Conservation (phyloP, 257 asterid genomes). For the Nyctanthes arbortristis region DNA sequence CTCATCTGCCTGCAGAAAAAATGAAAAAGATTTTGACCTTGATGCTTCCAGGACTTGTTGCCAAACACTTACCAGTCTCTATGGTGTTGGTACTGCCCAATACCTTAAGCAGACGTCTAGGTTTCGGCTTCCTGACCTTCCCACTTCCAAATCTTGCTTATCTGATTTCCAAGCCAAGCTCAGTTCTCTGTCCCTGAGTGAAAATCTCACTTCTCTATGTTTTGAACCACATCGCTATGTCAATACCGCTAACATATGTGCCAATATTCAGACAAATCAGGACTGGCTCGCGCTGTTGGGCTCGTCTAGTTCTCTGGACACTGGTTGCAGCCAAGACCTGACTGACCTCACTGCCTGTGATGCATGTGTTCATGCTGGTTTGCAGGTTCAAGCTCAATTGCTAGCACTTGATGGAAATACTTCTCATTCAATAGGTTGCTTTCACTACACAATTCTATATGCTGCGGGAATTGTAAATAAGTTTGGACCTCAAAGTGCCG, state of each 20-base stretch:
- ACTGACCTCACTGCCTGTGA: constrained; percentile 46
- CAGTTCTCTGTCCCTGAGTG: constrained; percentile 33
- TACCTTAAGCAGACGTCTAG: constrained; percentile 44
- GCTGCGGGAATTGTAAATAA: constrained; percentile 60
- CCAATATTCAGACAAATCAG: constrained; percentile 38
- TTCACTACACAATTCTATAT: constrained; percentile 48
- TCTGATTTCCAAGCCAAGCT: constrained; percentile 49
- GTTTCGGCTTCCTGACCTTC: constrained; percentile 47
- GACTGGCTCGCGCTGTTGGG: constrained; percentile 50
- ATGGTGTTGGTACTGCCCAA: constrained; percentile 52
- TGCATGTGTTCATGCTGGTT: constrained; percentile 55
- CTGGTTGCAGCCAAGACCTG: constrained; percentile 38
- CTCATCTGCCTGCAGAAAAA: constrained; percentile 44
- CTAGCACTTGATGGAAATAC: constrained; percentile 37
- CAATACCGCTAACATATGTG: constrained; percentile 49
- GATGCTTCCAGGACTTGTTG: constrained; percentile 38
- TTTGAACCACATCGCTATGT: constrained; percentile 45
- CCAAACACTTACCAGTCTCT: constrained; percentile 61
- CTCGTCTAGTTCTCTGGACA: constrained; percentile 32
- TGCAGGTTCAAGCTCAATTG: constrained; percentile 46
- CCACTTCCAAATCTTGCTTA: constrained; percentile 53
- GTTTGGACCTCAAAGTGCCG: constrained; percentile 52
- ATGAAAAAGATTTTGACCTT: neutral
- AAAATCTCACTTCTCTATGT: constrained; percentile 39
- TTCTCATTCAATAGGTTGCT: constrained; percentile 52